phyloP scores from a whole-genome alignment of 2,329 filamentous ascomycete genomes.

The Microdochium bolleyi region DNA sequence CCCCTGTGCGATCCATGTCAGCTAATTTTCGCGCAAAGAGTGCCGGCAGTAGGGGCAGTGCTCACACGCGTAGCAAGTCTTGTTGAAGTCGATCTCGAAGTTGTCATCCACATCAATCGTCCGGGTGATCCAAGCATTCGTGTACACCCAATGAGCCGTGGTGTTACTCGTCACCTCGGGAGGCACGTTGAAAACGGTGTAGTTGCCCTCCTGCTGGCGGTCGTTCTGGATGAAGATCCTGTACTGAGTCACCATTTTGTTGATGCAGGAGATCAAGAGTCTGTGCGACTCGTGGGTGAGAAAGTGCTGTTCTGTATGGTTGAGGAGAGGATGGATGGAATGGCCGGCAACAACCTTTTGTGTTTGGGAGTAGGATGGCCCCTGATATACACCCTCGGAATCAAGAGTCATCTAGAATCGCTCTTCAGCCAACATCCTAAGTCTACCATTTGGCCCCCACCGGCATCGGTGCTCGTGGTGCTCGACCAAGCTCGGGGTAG shows the following conservation, averaged over 20 bases:
- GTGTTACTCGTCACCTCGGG: background rate
- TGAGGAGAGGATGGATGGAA: too few species aligned
- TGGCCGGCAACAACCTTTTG: too few species aligned
- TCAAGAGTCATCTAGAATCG: too few species aligned
- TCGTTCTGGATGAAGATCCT: background rate
- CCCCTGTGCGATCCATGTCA: background rate
- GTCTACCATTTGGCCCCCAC: too few species aligned
- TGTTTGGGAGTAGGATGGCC: too few species aligned
- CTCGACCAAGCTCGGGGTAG: too few species aligned
- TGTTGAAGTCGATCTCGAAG: background rate
- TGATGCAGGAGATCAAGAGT: too few species aligned
- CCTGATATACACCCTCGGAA: too few species aligned
- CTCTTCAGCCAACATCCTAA: too few species aligned
- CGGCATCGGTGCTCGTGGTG: too few species aligned
- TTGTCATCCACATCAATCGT: background rate
- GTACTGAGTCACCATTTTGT: background rate
- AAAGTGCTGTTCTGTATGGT: too few species aligned
- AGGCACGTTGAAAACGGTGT: background rate
- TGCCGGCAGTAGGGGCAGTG: background rate
- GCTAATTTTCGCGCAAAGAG: background rate
- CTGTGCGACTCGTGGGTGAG: too few species aligned
- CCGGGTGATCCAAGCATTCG: background rate
- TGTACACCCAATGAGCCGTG: background rate
- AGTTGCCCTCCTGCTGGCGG: background rate
- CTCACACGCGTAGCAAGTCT: background rate